These are phyloP conservation scores for Rhodotorula sp. DNA, from an alignment of 1,284 basidiomycete genomes.

Conservation along the genomic window DNA sequence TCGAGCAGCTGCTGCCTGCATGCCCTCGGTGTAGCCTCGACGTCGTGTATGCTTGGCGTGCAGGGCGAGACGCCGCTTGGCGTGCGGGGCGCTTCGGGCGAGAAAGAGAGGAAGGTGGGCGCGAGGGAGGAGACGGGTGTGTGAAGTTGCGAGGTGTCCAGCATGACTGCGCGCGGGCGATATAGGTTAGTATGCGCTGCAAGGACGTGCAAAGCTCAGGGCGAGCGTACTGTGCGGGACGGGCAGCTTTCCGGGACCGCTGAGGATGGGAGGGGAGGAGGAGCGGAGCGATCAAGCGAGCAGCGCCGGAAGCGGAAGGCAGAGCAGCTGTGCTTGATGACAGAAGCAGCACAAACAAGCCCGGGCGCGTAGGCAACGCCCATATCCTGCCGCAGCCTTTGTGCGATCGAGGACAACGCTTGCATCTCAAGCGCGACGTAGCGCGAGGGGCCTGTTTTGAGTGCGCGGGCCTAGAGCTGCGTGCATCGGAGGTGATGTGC, in stretches of 20 bases:
- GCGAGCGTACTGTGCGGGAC: too few species aligned
- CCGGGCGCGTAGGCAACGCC: too few species aligned
- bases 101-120: slow-evolving; percentile 20
- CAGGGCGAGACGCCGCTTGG: background rate
- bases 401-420: background rate
- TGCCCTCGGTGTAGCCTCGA: background rate
- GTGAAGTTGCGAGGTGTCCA: background rate
- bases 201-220: too few species aligned
- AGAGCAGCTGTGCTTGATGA: too few species aligned
- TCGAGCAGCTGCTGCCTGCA: background rate
- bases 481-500: background rate
- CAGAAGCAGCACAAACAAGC: too few species aligned
- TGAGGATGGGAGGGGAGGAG: background rate
- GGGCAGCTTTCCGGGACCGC: too few species aligned
- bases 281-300: too few species aligned
- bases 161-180: background rate
- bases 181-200: background rate
- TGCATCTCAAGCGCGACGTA: background rate
- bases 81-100: slow-evolving; percentile 3
- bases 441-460: background rate
- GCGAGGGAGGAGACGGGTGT: slow-evolving; percentile 17
- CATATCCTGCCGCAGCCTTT: background rate
- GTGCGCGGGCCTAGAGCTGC: background rate
- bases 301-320: background rate
- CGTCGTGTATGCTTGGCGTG: background rate